phyloP scores from a whole-genome alignment of 1,284 basidiomycete species.

The Leccinum cinnamomeum region DNA sequence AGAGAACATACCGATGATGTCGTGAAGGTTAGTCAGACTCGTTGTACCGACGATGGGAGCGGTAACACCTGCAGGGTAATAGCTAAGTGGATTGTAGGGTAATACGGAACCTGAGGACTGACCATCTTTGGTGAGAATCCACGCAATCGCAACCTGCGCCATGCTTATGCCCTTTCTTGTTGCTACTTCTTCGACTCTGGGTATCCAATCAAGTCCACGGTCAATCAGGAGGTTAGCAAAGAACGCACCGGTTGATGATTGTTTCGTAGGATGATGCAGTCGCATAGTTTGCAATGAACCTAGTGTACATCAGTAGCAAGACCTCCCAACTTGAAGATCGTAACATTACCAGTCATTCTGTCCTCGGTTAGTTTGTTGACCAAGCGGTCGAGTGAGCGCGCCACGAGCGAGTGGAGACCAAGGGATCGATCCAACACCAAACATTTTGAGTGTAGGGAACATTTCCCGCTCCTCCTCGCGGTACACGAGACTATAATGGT shows the following conservation, averaged over 20 bases:
- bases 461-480: slow-evolving; percentile 61
- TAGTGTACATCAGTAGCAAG: slow-evolving; percentile 13
- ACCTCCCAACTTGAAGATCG: not conserved
- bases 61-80: slow-evolving; percentile 33
- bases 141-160: slow-evolving; percentile 54
- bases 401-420: slow-evolving; percentile 48
- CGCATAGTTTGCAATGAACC: slow-evolving; percentile 33
- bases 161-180: slow-evolving; percentile 43
- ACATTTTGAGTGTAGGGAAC: slow-evolving; percentile 44
- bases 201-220: slow-evolving; percentile 2
- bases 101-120: not conserved
- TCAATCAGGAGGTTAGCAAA: not conserved
- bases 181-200: slow-evolving; percentile 46
- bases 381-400: slow-evolving; percentile 40
- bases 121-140: slow-evolving; percentile 44
- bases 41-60: slow-evolving; percentile 52
- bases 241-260: slow-evolving; percentile 33
- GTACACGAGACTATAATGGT: slow-evolving; percentile 48
- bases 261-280: slow-evolving; percentile 21
- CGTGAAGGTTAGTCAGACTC: slow-evolving; percentile 45
- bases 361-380: slow-evolving; percentile 31
- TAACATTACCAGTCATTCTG: slow-evolving; percentile 32
- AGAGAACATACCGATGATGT: slow-evolving; percentile 39
- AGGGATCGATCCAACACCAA: slow-evolving; percentile 43
- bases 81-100: not conserved